Base-by-base conservation (phyloP, 2,329 filamentous ascomycete species). In the Xylariomycetidae sp. region DNA sequence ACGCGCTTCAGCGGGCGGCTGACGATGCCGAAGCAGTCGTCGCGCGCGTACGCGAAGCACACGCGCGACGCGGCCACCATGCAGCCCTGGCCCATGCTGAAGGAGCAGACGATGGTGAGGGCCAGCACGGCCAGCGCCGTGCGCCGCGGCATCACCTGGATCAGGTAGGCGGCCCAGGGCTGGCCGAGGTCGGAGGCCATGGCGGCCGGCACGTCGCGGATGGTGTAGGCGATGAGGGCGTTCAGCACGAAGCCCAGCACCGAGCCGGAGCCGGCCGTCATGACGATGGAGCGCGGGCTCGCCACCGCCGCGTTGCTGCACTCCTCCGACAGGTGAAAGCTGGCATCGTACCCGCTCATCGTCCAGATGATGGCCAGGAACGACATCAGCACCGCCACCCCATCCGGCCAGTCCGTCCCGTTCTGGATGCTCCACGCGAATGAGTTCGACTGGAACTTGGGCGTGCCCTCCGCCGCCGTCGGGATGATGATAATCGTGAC, bases 211-310 rank as follows among this genome's bases (percentile, higher is more conserved):
- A 85, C 79, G 48, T 80, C 74, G 29, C 76, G 65, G 19, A 85
- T 76, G 0, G 81, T 85, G 55, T 85, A 85, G 10, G 80, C 80
- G 29, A 84, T 78, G 1, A 85, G 76, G 8, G 85, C 64, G 52
- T 85, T 82, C n/a, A 87, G 59, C 45, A 82, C 76, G 76, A 81
- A 87, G 28, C 82, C 82, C 40, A 82, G 67, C 3, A 80, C 40
- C 2, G 81, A 81, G 5, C 82, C 82, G 2, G 79, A 64, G 2
- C 63, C 72, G 1, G 77, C 77, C 0, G 82, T 86, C 50, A 85
- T 63, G 23, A 85, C 74, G 32, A 86, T 87, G 6, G 82, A 82
- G 10, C 82, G 73, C 0, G 82, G 82, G 8, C 79, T 74, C 19
- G 82, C 81, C 28, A 85, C 60, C 44, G 74, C 77, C 18, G 82